Base-by-base conservation (phyloP, 352 stramenopile genomes). In the Globisporangium takayamanum region DNA sequence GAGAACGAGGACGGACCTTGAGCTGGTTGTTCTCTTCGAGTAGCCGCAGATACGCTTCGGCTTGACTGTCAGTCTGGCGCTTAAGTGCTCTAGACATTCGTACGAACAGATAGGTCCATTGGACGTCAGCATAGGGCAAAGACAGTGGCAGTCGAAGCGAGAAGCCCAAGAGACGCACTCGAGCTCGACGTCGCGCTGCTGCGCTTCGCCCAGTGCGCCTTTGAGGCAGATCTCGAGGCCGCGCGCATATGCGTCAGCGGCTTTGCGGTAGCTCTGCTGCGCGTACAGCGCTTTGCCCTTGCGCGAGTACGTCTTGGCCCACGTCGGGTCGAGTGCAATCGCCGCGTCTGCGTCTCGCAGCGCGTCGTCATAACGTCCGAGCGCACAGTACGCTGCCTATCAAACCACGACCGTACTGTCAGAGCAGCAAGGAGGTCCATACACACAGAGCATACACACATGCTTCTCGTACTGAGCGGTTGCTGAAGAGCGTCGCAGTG, bases 201-300 rank as follows among this genome's bases (percentile, higher is more conserved):
- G 70, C 5, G 80, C 82, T 42, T 93, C 80, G 20, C 76, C 72
- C 46, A 74, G 50, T 0, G 80, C 83, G 20, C 81, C 79, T 61
- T 87, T 83, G 10, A 93, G 70, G 63, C 80, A 78, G 4, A 93
- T 67, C 59, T 88, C 82, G 2, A 93, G 66, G 0, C 80, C 83
- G n/a, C 71, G 69, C 3, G 80, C 83, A 46, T 91, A 93, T 12
- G 80, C 78, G 60, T 93, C 83, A 0, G 83, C 83, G 5, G 83
- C 83, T 20, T 72, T 80, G 54, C 74, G 80, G 64, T 84, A 93
- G 39, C 64, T 73, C 36, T 69, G 61, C 63, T 89, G 62, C 2
- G 70, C 83, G 57, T 93, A 93, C 25, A 88, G 66, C 33, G 83
- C 83, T 56, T 93, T 93, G 62, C 83, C 83, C 50, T 93, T 89